Conservation (phyloP, 345 rosid species). For the Excoecaria cochinchinensis region DNA sequence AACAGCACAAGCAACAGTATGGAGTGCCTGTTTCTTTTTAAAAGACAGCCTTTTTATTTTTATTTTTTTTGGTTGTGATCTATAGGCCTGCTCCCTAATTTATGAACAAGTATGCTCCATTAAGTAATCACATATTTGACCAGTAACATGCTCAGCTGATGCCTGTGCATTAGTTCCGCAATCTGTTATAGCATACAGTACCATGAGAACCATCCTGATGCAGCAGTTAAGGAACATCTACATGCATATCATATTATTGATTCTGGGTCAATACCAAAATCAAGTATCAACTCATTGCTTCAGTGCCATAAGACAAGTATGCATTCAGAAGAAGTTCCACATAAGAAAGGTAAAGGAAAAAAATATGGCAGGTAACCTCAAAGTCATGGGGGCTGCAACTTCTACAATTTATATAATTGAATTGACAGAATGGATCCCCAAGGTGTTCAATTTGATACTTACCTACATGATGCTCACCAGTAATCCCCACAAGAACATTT, state of each 20-base stretch:
- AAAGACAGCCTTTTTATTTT: neutral
- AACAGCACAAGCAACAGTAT: neutral
- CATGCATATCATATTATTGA: neutral
- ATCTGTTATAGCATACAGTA: neutral
- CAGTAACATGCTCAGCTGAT: neutral
- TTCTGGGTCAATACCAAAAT: neutral
- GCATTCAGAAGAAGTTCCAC: neutral
- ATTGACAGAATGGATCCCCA: neutral
- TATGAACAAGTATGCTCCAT: neutral
- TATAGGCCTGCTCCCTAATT: neutral
- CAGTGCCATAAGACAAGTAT: neutral
- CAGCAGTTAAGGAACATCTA: neutral
- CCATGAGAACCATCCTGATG: neutral
- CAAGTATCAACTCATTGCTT: neutral
- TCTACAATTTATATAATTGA: too few species aligned
- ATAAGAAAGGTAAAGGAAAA: neutral
- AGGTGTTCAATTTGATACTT: neutral
- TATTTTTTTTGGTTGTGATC: neutral
- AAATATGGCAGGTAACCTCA: neutral
- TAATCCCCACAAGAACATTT: constrained; percentile 20
- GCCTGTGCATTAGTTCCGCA: neutral
- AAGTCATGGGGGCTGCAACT: neutral
- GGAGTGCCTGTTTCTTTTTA: neutral
- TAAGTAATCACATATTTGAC: neutral
- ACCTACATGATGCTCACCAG: neutral